Conservation (phyloP, 768 basidiomycete genomes). For the Tulasnella sp. region DNA sequence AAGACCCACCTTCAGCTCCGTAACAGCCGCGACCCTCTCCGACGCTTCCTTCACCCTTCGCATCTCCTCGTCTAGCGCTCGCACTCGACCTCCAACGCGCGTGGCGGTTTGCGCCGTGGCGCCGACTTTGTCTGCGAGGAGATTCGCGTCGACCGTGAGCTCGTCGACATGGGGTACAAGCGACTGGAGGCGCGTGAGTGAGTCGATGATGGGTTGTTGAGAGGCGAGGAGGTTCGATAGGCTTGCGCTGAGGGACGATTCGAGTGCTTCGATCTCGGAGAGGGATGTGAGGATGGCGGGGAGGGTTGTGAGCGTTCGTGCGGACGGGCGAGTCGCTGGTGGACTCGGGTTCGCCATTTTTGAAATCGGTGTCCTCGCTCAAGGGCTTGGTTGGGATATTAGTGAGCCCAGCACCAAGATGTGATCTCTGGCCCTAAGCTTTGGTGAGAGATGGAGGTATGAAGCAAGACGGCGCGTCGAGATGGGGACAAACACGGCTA, state of each 20-base stretch:
- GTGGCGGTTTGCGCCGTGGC: conserved; percentile 71
- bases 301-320: conserved; percentile 41
- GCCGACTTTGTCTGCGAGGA: conserved; percentile 47
- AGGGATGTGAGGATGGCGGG: conserved; percentile 64
- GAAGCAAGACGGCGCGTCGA: not conserved
- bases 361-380: not conserved
- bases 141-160: conserved; percentile 44
- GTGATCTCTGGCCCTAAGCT: not conserved
- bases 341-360: not conserved
- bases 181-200: conserved; percentile 49
- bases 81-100: conserved; percentile 84
- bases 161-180: conserved; percentile 52
- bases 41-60: conserved; percentile 74
- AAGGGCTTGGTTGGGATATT: not conserved
- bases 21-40: conserved; percentile 86
- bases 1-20: conserved; percentile 78
- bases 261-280: conserved; percentile 57
- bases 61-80: conserved; percentile 88
- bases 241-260: conserved; percentile 61
- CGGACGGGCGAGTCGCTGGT: not conserved
- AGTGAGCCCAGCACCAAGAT: not conserved
- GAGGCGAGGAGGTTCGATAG: conserved; percentile 60
- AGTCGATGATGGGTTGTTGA: conserved; percentile 49
- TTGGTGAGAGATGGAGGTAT: not conserved
- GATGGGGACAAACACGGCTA: not conserved